Evolutionary conservation across 345 rosid genomes (phyloP).

Genomic region (Clausena lansium): DNA sequence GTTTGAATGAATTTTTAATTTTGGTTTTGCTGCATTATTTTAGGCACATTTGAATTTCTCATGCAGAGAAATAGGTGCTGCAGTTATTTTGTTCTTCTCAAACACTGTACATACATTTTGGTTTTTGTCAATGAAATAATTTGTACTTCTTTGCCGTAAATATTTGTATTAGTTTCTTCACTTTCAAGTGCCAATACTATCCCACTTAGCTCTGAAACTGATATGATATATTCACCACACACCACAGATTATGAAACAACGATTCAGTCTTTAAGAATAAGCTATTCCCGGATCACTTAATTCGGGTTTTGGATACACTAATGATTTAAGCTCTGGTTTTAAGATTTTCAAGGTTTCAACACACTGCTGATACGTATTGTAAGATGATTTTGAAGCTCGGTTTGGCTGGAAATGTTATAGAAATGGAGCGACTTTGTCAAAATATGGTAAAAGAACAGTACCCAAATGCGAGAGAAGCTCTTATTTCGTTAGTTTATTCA

Average conservation of each 20-base stretch:
- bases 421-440: slow-evolving; percentile 42
- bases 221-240: slow-evolving; percentile 10
- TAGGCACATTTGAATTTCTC: too few relatives aligned
- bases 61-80: too few relatives aligned
- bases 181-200: slow-evolving; percentile 29
- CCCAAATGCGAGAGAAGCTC: slow-evolving; percentile 27
- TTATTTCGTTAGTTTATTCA: slow-evolving; percentile 34
- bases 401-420: slow-evolving; percentile 40
- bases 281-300: slow-evolving; percentile 38
- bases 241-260: slow-evolving; percentile 30
- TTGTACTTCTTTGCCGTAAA: too few relatives aligned
- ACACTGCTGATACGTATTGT: slow-evolving; percentile 41
- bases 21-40: too few relatives aligned
- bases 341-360: slow-evolving; percentile 48
- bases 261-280: slow-evolving; percentile 31
- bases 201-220: slow-evolving; percentile 16
- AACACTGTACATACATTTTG: too few relatives aligned
- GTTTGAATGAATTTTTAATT: too few relatives aligned
- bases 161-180: too few relatives aligned
- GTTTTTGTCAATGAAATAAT: too few relatives aligned
- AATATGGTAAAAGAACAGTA: slow-evolving; percentile 34
- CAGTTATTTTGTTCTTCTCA: too few relatives aligned
- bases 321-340: slow-evolving; percentile 38
- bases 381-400: slow-evolving; percentile 53
- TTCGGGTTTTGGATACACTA: slow-evolving; percentile 39